Conservation (phyloP, 164 flowering plant genomes). For the Umbilicus rupestris region DNA sequence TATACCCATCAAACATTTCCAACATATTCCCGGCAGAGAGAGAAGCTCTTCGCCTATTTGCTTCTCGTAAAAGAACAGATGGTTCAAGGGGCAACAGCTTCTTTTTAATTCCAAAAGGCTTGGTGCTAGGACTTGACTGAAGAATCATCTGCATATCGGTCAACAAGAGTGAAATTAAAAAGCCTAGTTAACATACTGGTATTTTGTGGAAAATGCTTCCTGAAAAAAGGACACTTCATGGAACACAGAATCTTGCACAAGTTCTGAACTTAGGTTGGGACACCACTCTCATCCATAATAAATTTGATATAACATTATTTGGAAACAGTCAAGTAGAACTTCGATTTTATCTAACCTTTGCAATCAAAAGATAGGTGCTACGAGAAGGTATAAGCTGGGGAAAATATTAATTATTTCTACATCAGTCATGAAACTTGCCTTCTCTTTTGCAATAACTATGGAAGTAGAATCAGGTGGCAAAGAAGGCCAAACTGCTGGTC, state of each 20-base stretch:
- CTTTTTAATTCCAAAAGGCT: slow-evolving; percentile 85
- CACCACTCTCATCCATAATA: background rate
- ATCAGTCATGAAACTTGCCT: slow-evolving; percentile 40
- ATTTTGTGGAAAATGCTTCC: background rate
- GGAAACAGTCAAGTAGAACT: background rate
- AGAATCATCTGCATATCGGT: slow-evolving; percentile 55
- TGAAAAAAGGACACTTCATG: background rate
- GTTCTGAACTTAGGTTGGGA: background rate
- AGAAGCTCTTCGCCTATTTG: slow-evolving; percentile 94
- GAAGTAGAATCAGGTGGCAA: slow-evolving; percentile 82
- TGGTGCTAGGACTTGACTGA: slow-evolving; percentile 52
- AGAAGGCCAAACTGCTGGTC: slow-evolving; percentile 87
- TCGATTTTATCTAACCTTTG: background rate
- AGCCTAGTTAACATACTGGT: background rate
- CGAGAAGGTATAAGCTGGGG: background rate
- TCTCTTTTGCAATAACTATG: slow-evolving; percentile 76
- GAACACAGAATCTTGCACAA: background rate
- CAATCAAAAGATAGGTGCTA: background rate
- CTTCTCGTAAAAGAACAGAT: slow-evolving; percentile 79
- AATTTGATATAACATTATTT: background rate
- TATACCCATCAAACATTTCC: slow-evolving; percentile 82
- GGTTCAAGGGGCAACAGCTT: slow-evolving; percentile 93
- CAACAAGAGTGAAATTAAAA: background rate
- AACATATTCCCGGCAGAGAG: slow-evolving; percentile 82
- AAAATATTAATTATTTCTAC: background rate